Percentiles rank a stretch among this genome's conserved stretches.
Evolutionary conservation across 2,329 filamentous ascomycete genomes (phyloP).

Genomic region (Fusarium metavorans): DNA sequence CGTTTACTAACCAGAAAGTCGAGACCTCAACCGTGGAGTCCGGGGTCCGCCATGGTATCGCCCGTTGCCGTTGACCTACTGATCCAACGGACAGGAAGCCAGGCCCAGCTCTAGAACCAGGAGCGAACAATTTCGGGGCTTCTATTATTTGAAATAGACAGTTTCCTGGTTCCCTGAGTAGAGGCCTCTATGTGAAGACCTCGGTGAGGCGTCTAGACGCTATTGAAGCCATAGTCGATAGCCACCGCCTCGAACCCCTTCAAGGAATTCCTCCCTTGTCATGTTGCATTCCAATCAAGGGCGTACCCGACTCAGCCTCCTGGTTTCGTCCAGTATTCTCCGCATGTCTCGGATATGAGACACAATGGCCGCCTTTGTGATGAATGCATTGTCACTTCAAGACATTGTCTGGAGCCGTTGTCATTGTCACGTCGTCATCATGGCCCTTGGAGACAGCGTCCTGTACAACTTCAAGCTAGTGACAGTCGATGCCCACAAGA

Average conservation of each 20-base stretch:
- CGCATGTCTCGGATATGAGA: conserved; percentile 19
- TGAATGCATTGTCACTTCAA: not conserved
- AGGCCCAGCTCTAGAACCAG: conserved; percentile 6
- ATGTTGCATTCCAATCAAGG: conserved; percentile 28
- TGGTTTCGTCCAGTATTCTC: conserved; percentile 14
- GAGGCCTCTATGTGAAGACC: not conserved
- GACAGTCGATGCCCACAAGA: not conserved
- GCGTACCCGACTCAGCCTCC: conserved; percentile 1
- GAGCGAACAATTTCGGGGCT: conserved; percentile 9
- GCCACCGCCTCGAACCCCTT: not conserved
- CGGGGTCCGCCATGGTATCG: not conserved
- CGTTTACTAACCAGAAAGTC: not conserved
- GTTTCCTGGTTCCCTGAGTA: not conserved
- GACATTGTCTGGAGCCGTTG: not conserved
- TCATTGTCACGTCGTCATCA: not conserved
- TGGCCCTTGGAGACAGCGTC: not conserved
- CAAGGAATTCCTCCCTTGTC: conserved; percentile 15
- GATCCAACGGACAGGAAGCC: not conserved
- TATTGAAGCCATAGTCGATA: conserved; percentile 30
- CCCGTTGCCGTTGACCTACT: not conserved
- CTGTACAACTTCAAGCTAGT: not conserved
- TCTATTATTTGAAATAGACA: conserved; percentile 28
- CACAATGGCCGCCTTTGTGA: not conserved
- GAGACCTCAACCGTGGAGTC: not conserved
- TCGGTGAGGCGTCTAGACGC: not conserved